These are phyloP conservation scores for Aspergillus terreus DNA, from an alignment of 2,329 filamentous ascomycete species.

Conservation along the genomic window DNA sequence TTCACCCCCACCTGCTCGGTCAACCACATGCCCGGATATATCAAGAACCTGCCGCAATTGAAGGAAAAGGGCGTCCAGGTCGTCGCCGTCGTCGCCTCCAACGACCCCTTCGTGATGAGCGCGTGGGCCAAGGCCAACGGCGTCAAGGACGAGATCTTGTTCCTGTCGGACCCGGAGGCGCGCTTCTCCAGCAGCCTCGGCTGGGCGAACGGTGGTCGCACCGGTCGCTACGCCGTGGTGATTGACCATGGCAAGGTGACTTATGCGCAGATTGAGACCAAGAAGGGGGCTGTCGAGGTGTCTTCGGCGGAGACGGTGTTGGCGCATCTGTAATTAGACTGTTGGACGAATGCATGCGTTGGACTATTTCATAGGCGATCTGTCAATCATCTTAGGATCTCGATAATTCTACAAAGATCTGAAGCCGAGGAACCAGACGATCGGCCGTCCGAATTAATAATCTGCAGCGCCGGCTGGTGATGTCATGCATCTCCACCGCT, in stretches of 20 bases:
- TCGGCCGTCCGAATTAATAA: neutral
- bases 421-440: neutral
- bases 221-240: conserved; percentile 73
- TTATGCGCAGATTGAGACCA: conserved; percentile 71
- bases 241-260: conserved; percentile 76
- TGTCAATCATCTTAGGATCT: neutral
- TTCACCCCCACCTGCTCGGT: conserved; percentile 85
- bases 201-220: conserved; percentile 66
- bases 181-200: conserved; percentile 72
- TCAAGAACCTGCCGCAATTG: conserved; percentile 64
- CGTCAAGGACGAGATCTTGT: conserved; percentile 67
- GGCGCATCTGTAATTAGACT: conserved; percentile 24
- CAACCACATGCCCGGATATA: conserved; percentile 73
- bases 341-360: too few relatives aligned
- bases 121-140: conserved; percentile 85
- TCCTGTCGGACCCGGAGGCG: conserved; percentile 67
- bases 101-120: conserved; percentile 81
- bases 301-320: conserved; percentile 32
- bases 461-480: neutral
- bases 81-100: conserved; percentile 73
- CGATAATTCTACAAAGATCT: too few relatives aligned
- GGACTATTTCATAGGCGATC: too few relatives aligned
- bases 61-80: conserved; percentile 76
- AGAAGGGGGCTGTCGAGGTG: conserved; percentile 31
- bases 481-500: conserved; percentile 1